Conservation (phyloP, 192 early-diverging fungal species). For the Coemansia sp. region DNA sequence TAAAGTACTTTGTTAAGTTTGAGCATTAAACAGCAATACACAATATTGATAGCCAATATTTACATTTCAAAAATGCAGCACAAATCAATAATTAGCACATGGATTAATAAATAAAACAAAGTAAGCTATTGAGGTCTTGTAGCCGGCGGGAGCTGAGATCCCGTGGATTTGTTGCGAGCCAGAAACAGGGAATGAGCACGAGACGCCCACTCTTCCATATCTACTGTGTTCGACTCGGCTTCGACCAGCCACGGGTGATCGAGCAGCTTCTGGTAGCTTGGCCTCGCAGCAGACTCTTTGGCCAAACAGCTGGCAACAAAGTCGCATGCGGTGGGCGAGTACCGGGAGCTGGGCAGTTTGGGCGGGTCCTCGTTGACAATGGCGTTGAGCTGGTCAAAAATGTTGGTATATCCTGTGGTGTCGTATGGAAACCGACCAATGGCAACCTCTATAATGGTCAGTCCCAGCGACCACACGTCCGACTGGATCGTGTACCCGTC, state of each 20-base stretch:
- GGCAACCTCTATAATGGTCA: conserved; percentile 83
- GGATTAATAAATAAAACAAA: neutral
- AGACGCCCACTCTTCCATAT: conserved; percentile 80
- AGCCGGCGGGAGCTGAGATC: neutral
- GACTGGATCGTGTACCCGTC: conserved; percentile 80
- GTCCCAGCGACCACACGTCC: conserved; percentile 91
- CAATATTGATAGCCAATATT: no score
- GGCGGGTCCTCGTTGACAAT: conserved; percentile 82
- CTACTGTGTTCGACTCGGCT: conserved; percentile 63
- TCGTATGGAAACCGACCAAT: conserved; percentile 80
- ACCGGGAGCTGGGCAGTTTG: conserved; percentile 60
- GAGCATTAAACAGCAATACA: no score
- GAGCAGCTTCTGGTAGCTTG: conserved; percentile 73
- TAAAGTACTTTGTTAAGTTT: no score
- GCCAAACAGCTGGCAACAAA: conserved; percentile 75
- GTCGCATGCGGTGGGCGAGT: conserved; percentile 66
- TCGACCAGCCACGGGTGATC: conserved; percentile 73
- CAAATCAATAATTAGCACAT: neutral
- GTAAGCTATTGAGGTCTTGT: conserved; percentile 3
- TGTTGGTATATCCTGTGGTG: conserved; percentile 60
- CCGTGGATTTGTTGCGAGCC: conserved; percentile 7
- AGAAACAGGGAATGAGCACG: conserved; percentile 55
- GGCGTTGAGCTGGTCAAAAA: conserved; percentile 85
- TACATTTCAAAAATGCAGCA: neutral
- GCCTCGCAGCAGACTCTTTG: conserved; percentile 70